Conservation (phyloP, 139 green algal species). For the Chlorokybus atmophyticus region DNA sequence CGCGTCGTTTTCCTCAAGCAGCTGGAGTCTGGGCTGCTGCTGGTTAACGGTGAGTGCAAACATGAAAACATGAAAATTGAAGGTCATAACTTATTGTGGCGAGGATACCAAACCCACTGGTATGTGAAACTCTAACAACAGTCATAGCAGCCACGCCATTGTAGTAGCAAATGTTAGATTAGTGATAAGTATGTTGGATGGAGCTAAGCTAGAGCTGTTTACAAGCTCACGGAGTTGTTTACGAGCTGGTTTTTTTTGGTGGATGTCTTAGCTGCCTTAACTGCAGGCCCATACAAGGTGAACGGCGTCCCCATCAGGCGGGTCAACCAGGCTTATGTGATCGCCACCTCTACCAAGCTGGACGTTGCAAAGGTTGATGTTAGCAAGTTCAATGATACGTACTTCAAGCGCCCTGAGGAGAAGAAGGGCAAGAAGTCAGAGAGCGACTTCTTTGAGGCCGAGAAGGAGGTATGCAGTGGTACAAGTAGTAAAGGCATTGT, state of each 20-base stretch:
- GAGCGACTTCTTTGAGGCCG: slow-evolving; percentile 63
- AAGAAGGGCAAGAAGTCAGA: slow-evolving; percentile 68
- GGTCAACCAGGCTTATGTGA: slow-evolving; percentile 94
- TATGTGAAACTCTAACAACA: too few species aligned
- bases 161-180: too few species aligned
- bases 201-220: too few species aligned
- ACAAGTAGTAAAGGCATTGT: not conserved
- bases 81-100: too few species aligned
- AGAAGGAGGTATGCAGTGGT: slow-evolving; percentile 7
- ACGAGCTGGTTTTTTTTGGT: too few species aligned
- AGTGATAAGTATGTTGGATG: too few species aligned
- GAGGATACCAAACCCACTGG: too few species aligned
- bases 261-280: too few species aligned
- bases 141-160: too few species aligned
- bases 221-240: too few species aligned
- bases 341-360: slow-evolving; percentile 92
- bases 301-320: slow-evolving; percentile 91
- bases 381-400: slow-evolving; percentile 67
- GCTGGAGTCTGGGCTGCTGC: slow-evolving; percentile 82
- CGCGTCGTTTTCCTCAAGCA: slow-evolving; percentile 91
- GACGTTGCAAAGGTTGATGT: slow-evolving; percentile 43
- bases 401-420: slow-evolving; percentile 75
- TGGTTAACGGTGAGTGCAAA: slow-evolving; percentile 50
- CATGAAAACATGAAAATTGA: too few species aligned
- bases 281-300: slow-evolving; percentile 74